Base-by-base conservation (phyloP, 495 filamentous ascomycete species). In the Aspergillus bertholletiae region DNA sequence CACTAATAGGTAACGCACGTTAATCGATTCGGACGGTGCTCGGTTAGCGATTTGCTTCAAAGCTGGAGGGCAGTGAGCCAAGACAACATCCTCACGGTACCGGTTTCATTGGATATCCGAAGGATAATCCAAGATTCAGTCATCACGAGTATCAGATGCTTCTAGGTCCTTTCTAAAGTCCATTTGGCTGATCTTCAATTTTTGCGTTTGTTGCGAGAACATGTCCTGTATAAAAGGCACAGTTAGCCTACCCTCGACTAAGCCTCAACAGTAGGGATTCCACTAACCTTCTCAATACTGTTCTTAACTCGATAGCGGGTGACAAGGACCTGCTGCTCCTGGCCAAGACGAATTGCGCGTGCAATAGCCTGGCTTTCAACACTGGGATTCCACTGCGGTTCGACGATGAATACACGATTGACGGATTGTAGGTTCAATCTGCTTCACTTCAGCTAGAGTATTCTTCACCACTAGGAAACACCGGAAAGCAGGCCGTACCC, bases 381-480 rank as follows among this genome's bases (percentile, higher is more conserved):
- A 26, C 68, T 70, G 0, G 80, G 80, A 39, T 83, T 82, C 80
- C 79, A 84, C 54, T 82, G 76, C 7, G 74, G 80, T 40, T 84
- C 79, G 8, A 82, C 58, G 17, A 82, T 67, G 55, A 74, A 69
- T 2, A 84, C 71, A 17, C 62, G 67, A 43, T 69, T 76, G 0
- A 77, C 79, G 0, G 66, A 59, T 2, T 75, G 72, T 26, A 83
- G 69, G 48, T 79, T 81, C 2, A 82, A 48, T 11, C 78, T 81
- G 35, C 9, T 28, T 28, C 27, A 5, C 27, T 9, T 9, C 9
- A 5, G 9, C 5, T 28, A 5, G 5, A 28, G 9, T 28, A 5
- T 28, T 28, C 27, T 28, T 28, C 27, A 9, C 27, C 5, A 28
- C 9, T 9, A 28, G 9, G 5, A 28, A 28, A 9, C 9, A 28